A percentile compares a stretch with the other conserved stretches of the same genome.
Conservation (phyloP, 345 rosid genomes). For the Mallotus nudiflorus region DNA sequence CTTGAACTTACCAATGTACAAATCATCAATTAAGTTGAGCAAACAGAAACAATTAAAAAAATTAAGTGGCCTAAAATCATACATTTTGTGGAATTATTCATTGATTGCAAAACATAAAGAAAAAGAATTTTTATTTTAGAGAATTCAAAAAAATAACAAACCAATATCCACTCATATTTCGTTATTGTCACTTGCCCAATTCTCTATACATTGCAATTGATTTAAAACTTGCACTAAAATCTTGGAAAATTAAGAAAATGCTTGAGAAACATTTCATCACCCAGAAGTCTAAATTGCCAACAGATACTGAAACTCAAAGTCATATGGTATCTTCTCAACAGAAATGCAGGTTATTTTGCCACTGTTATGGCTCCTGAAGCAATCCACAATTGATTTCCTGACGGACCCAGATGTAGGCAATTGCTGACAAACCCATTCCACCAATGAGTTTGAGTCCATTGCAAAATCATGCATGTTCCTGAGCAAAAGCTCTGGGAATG, state of each 20-base stretch:
- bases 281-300: constrained; percentile 49
- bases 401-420: constrained; percentile 78
- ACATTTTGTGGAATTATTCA: too few relatives aligned
- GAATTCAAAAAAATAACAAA: background rate
- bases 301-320: constrained; percentile 82
- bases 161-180: background rate
- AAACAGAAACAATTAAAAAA: too few relatives aligned
- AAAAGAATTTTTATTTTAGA: too few relatives aligned
- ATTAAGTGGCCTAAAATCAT: too few relatives aligned
- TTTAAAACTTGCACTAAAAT: background rate
- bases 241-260: background rate
- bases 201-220: background rate
- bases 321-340: constrained; percentile 76
- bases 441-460: constrained; percentile 51
- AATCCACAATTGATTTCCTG: constrained; percentile 89
- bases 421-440: constrained; percentile 91
- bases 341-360: constrained; percentile 43
- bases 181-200: background rate
- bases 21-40: too few relatives aligned
- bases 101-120: too few relatives aligned
- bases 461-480: constrained; percentile 59
- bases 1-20: too few relatives aligned
- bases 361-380: constrained; percentile 55
- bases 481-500: constrained; percentile 73
- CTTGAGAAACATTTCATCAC: background rate